phyloP scores from a whole-genome alignment of 306 rosid species.

The Elaeagnus macrophylla region DNA sequence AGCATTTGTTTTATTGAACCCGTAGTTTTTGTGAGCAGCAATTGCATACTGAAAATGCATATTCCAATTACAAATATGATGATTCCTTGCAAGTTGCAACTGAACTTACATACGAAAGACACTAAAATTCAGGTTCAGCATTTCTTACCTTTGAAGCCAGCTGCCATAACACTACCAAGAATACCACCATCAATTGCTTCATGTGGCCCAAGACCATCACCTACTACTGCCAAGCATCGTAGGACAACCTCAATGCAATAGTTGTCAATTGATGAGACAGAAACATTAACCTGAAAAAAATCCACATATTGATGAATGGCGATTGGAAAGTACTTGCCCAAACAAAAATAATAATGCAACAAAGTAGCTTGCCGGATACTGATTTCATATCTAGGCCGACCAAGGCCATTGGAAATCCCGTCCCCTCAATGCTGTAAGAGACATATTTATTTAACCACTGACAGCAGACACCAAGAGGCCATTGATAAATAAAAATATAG shows the following conservation, averaged over 20 bases:
- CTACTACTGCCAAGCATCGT: constrained; percentile 69
- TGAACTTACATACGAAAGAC: not conserved
- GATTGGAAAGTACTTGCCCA: constrained; percentile 11
- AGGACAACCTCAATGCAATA: constrained; percentile 79
- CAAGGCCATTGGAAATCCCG: no score
- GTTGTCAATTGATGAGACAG: constrained; percentile 57
- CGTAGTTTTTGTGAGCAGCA: no score
- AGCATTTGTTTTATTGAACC: no score
- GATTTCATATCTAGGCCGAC: no score
- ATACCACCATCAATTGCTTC: constrained; percentile 67
- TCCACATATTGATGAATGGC: constrained; percentile 15
- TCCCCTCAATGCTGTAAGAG: no score
- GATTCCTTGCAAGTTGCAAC: not conserved
- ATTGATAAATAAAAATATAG: not conserved
- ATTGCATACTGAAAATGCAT: not conserved
- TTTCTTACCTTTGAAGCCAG: constrained; percentile 88
- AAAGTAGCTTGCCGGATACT: not conserved
- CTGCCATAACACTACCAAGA: constrained; percentile 65
- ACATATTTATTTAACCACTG: not conserved
- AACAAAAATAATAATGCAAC: not conserved
- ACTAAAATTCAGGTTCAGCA: not conserved
- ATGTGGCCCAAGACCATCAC: constrained; percentile 76
- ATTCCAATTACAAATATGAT: not conserved
- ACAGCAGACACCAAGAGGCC: not conserved
- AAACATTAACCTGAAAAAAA: constrained; percentile 55